Conservation (phyloP, 164 flowering plant species). For the Pachysandra terminalis region DNA sequence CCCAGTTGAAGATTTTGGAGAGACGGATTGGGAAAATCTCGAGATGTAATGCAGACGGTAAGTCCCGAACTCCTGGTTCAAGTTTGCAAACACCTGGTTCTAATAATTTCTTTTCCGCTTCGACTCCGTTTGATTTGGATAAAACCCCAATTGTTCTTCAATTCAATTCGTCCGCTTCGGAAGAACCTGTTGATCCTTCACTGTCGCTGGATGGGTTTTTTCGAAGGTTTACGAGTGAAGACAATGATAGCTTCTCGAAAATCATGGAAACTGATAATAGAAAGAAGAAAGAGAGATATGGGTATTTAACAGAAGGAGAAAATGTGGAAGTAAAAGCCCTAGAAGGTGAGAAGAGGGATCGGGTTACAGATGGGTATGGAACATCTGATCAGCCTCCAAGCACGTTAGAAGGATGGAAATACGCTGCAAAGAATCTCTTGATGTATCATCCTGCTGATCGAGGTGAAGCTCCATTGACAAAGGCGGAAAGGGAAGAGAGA, state of each 20-base stretch:
- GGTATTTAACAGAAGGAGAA: slow-evolving; percentile 56
- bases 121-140: slow-evolving; percentile 45
- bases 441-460: slow-evolving; percentile 82
- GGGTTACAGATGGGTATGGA: slow-evolving; percentile 86
- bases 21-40: slow-evolving; percentile 44
- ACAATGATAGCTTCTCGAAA: slow-evolving; percentile 79
- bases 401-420: slow-evolving; percentile 84
- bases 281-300: slow-evolving; percentile 78
- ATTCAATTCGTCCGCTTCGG: slow-evolving; percentile 17
- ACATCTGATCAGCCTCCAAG: slow-evolving; percentile 84
- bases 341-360: slow-evolving; percentile 51
- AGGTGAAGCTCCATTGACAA: slow-evolving; percentile 76
- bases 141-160: slow-evolving; percentile 27
- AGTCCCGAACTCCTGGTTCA: slow-evolving; percentile 40
- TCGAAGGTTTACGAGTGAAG: slow-evolving; percentile 86
- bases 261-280: slow-evolving; percentile 77
- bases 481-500: slow-evolving; percentile 63
- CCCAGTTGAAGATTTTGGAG: slow-evolving; percentile 89
- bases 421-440: slow-evolving; percentile 74
- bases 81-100: slow-evolving; percentile 24
- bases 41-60: slow-evolving; percentile 22
- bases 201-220: slow-evolving; percentile 69
- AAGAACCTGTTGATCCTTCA: slow-evolving; percentile 26
- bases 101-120: slow-evolving; percentile 35
- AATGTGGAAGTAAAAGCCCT: slow-evolving; percentile 31